Conservation (phyloP, 2,329 filamentous ascomycete species). For the Aureobasidium namibiae region DNA sequence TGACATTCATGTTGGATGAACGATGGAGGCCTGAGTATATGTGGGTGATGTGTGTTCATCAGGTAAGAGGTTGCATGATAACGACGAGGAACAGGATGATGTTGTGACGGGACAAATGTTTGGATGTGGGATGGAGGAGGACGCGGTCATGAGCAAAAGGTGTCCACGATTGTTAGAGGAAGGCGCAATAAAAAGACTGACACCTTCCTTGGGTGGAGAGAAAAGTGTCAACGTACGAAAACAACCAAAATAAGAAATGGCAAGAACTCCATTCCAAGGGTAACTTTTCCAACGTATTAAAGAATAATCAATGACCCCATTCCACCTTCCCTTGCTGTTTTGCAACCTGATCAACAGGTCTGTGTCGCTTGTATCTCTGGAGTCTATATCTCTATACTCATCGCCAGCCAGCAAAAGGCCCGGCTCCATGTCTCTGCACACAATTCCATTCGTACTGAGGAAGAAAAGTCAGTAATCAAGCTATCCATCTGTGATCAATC, state of each 20-base stretch:
- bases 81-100: no score
- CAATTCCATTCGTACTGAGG: conserved; percentile 28
- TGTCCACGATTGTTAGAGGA: no score
- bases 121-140: no score
- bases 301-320: neutral
- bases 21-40: no score
- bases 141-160: no score
- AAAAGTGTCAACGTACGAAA: no score
- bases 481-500: neutral
- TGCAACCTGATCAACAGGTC: neutral
- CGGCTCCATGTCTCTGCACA: conserved; percentile 17
- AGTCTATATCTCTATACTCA: neutral
- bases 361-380: neutral
- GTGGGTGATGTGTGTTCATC: no score
- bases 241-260: neutral
- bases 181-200: no score
- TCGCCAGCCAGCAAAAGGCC: neutral
- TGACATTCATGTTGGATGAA: no score
- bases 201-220: no score
- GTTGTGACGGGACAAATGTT: no score
- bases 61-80: no score
- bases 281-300: neutral
- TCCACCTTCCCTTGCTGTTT: neutral
- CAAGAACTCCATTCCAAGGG: neutral
- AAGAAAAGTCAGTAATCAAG: neutral